phyloP scores from a whole-genome alignment of 2,329 filamentous ascomycete genomes.

The Venturia pyrina region DNA sequence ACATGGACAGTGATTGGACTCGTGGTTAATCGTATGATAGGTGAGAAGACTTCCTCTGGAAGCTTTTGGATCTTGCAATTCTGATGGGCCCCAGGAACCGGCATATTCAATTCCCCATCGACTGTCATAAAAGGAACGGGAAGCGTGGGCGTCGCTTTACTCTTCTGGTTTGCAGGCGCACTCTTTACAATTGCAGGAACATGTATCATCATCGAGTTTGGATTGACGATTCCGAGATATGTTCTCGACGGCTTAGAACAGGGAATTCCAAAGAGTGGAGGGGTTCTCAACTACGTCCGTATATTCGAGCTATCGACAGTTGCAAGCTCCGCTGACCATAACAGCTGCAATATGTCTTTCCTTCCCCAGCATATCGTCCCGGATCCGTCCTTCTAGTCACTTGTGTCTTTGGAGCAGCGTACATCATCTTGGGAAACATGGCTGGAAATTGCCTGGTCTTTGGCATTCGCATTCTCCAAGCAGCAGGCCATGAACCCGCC shows the following conservation, averaged over 20 bases:
- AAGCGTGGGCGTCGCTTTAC: constrained; percentile 22
- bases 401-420: constrained; percentile 16
- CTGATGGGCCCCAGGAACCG: constrained; percentile 11
- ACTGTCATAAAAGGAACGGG: constrained; percentile 18
- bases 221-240: constrained; percentile 17
- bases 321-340: no score
- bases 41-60: not conserved
- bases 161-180: constrained; percentile 27
- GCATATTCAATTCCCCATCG: constrained; percentile 20
- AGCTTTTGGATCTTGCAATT: not conserved
- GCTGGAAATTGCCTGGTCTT: constrained; percentile 33
- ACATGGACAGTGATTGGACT: constrained; percentile 13
- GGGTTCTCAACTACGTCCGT: constrained; percentile 17
- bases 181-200: constrained; percentile 16
- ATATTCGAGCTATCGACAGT: no score
- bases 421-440: constrained; percentile 40
- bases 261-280: constrained; percentile 17
- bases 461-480: constrained; percentile 34
- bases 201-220: constrained; percentile 18
- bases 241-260: constrained; percentile 16
- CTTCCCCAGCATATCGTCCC: not conserved
- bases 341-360: not conserved
- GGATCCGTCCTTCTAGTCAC: not conserved
- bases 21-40: constrained; percentile 22
- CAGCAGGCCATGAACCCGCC: constrained; percentile 18